Conservation (phyloP, 345 rosid genomes). For the Clausena lansium region DNA sequence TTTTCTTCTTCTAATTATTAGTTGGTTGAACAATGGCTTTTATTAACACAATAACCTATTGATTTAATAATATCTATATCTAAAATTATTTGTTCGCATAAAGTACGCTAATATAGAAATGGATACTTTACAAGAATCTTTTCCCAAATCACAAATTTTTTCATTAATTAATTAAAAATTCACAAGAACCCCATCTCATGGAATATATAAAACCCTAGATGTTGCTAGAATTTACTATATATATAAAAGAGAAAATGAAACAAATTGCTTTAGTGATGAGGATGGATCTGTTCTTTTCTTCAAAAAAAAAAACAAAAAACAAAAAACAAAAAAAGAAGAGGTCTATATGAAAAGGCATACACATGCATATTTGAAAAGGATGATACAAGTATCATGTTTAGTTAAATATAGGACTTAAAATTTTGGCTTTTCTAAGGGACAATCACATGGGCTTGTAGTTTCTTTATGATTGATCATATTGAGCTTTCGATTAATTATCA, state of each 20-base stretch:
- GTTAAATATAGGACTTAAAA: slow-evolving; percentile 2
- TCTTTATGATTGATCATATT: slow-evolving; percentile 1
- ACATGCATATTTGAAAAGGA: slow-evolving; percentile 6
- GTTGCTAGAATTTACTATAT: slow-evolving; percentile 4
- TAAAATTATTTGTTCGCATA: background rate
- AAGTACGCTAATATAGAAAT: background rate
- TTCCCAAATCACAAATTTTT: background rate
- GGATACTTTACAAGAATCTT: background rate
- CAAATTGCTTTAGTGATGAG: slow-evolving; percentile 21
- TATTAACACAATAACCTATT: background rate
- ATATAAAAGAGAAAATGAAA: slow-evolving; percentile 5
- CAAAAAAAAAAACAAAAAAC: no score
- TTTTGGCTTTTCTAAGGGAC: slow-evolving; percentile 29
- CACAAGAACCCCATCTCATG: slow-evolving; percentile 1
- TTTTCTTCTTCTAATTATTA: background rate
- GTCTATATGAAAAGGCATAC: slow-evolving; percentile 20
- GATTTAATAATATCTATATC: background rate
- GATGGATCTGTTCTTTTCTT: slow-evolving; percentile 20
- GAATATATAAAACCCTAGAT: background rate
- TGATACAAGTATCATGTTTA: slow-evolving; percentile 3
- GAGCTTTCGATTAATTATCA: slow-evolving; percentile 12
- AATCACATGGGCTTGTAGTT: slow-evolving; percentile 39
- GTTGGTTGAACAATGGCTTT: background rate
- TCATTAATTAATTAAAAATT: background rate
- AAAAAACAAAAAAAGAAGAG: slow-evolving; percentile 31